A percentile compares a stretch with the other conserved stretches of the same genome.
phyloP scores from a whole-genome alignment of 192 early-diverging fungal genomes.

The Rhizophagus sp. region DNA sequence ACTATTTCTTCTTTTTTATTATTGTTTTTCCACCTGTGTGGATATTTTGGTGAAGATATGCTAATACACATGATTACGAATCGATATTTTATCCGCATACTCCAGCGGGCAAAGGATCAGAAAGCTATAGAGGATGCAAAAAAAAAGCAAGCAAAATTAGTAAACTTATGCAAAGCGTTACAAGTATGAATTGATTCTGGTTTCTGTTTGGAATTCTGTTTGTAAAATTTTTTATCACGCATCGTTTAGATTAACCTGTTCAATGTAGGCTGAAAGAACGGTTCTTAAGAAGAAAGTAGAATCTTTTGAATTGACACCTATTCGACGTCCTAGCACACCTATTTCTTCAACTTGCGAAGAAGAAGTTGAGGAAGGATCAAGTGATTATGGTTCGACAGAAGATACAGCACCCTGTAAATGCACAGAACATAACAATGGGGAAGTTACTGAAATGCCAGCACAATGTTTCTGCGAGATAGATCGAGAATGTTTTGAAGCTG shows the following conservation, averaged over 20 bases:
- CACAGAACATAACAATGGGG: neutral
- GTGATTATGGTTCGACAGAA: neutral
- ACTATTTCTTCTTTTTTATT: neutral
- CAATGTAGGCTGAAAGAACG: constrained; percentile 22
- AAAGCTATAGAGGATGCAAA: constrained; percentile 48
- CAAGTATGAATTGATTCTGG: constrained; percentile 34
- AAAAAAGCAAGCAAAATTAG: constrained; percentile 52
- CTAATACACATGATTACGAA: neutral
- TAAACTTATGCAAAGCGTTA: constrained; percentile 57
- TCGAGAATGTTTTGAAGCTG: neutral
- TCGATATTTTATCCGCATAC: neutral
- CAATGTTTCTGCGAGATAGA: neutral
- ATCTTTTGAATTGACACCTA: constrained; percentile 10
- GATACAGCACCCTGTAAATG: neutral
- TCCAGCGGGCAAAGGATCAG: constrained; percentile 50
- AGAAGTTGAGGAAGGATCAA: neutral
- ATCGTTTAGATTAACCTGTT: neutral
- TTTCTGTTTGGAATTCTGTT: neutral
- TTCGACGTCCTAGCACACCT: constrained; percentile 4
- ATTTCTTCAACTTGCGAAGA: constrained; percentile 13
- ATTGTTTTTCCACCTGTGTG: neutral
- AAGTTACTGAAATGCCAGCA: neutral
- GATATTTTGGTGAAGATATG: neutral
- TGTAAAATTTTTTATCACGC: neutral
- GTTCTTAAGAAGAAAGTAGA: constrained; percentile 27